Evolutionary conservation across 2,329 filamentous ascomycete genomes (phyloP), one percentile per base, ranked within the genome.

Genomic region (Aspergillus proliferans): DNA sequence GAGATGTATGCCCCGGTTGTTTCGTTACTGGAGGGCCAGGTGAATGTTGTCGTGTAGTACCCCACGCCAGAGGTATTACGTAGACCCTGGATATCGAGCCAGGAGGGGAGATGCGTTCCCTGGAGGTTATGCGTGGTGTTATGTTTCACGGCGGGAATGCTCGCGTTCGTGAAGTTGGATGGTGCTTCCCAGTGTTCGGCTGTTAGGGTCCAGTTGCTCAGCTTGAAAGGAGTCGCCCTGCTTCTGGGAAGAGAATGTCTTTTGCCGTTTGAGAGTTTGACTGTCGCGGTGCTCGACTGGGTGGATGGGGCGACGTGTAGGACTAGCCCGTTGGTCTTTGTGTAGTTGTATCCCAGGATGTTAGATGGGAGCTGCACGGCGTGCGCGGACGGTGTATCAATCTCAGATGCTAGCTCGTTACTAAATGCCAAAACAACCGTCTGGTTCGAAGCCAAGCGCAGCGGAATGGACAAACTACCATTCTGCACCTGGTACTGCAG

Each of bases 401-500:
- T 14, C 19, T 41, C 39, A 24, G 18, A 22, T 21, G 39, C 15
- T 19, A 19, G 3, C 8, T 43, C 28, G 2, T 47, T 19, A 3
- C 19, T 30, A 53, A 76, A 71, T 5, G 60, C 71, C 24, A 76
- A 56, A 30, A 74, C 67, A 2, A 59, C 57, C 3, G 65, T 67
- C 58, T 76, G 67, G 47, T 74, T 72, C 1, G 60, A 66, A 19
- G 65, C 66, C 3, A 77, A 55, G 2, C 46, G 48, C 12, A 76
- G 49, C 2, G 63, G 61, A 12, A 74, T 65, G 1, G 54, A 59
- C 1, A 65, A 71, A 0, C 47, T 53, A 4, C 52, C 57, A 3
- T 58, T 47, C 3, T 48, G 57, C 7, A 59, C 51, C n/a, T 60
- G 57, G 48, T 73, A 74, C 3, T 59, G 54, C 1, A 63, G 39